phyloP scores from a whole-genome alignment of 2,329 filamentous ascomycete species.

The Aspergillus ochraceus region DNA sequence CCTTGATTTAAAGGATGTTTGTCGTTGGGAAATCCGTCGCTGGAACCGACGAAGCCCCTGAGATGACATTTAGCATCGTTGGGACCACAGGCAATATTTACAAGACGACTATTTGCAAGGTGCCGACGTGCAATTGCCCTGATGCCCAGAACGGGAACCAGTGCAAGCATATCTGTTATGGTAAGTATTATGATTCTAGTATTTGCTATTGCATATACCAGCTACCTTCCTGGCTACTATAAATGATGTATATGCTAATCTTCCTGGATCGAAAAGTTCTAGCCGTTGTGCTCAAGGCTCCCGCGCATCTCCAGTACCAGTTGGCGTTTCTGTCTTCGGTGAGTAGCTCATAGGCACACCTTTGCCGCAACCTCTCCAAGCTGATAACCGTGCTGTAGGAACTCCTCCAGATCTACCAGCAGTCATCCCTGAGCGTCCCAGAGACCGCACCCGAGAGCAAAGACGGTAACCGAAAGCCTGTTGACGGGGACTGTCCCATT shows the following conservation, averaged over 20 bases:
- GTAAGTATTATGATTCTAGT: constrained; percentile 33
- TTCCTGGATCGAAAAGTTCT: constrained; percentile 46
- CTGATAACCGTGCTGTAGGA: constrained; percentile 40
- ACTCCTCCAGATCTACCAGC: constrained; percentile 55
- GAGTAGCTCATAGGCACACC: constrained; percentile 14
- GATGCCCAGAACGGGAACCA: constrained; percentile 56
- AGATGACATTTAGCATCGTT: constrained; percentile 57
- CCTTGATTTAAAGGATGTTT: constrained; percentile 48
- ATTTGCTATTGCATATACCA: not conserved
- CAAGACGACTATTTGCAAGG: constrained; percentile 53
- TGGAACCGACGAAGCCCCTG: constrained; percentile 45
- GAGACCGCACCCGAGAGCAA: constrained; percentile 38
- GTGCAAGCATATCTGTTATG: constrained; percentile 64
- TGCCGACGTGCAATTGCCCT: constrained; percentile 57
- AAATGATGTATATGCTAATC: constrained; percentile 8
- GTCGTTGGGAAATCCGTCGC: constrained; percentile 53
- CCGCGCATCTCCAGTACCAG: constrained; percentile 58
- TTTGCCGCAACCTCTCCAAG: not conserved
- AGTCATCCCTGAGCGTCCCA: constrained; percentile 52
- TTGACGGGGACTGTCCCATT: constrained; percentile 64
- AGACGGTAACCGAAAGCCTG: constrained; percentile 54
- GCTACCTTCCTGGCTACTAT: not conserved
- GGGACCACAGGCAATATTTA: constrained; percentile 65
- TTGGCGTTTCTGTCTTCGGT: constrained; percentile 57
- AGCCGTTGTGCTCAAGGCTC: constrained; percentile 58